Evolutionary conservation across 2,329 filamentous ascomycete species (phyloP), one percentile per base, ranked within the genome.

Genomic region (Fusarium humuli): DNA sequence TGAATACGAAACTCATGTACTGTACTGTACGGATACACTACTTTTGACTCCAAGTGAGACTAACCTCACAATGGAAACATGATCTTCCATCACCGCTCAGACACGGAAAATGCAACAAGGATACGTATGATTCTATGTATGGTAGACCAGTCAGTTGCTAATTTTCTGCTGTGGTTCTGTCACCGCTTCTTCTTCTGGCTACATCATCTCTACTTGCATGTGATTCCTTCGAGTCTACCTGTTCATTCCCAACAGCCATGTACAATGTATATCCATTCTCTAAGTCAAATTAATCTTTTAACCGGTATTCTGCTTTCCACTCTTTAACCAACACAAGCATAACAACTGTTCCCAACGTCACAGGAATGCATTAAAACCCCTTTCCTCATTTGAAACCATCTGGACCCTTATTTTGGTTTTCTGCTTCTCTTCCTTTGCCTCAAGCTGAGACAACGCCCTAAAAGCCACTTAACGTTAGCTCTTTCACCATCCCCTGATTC

Each of bases 401-500:
- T 52, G 41, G 47, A 52, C 27, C 57, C 61, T 67, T 42, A 34
- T 48, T 44, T 49, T 29, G 30, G 41, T 42, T 45, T 63, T 41
- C 29, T 40, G 57, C 20, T 34, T 29, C 34, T 45, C 40, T 56
- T 32, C 23, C 44, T 57, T 29, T 34, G 27, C 29, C 40, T 40
- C 30, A 47, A 65, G 63, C 58, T 69, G 67, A 71, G 58, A 61
- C 66, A 58, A 16, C 58, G 53, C 62, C 54, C 34, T 37, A 30
- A 58, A 67, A 61, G 42, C 58, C 66, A 70, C 69, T 52, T 44
- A 62, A 25, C 12, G 12, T 40, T 52, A 42, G 49, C 34, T 37
- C 22, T 25, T 54, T 41, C 62, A 32, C 53, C 42, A 64, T 48
- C 32, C 58, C 20, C 56, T 42, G 27, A 37, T 23, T 42, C 45